These are phyloP conservation scores for Pichia sp. DNA, from an alignment of 1,139 yeast genomes.

Conservation along the genomic window DNA sequence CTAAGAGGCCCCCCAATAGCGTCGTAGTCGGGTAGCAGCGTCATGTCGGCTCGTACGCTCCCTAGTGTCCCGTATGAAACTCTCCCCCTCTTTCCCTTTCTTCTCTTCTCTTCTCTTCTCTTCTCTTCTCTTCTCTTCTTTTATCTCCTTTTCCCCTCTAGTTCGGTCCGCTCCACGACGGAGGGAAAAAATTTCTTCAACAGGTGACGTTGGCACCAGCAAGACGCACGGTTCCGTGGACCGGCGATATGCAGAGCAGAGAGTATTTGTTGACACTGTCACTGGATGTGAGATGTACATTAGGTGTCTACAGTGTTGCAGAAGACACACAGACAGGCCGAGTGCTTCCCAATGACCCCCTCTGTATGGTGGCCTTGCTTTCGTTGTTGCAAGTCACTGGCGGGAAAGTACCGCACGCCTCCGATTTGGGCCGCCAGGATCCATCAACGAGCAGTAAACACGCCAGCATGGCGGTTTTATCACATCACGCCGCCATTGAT, in stretches of 20 bases:
- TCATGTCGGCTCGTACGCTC: too few species aligned
- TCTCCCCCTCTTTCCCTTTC: too few species aligned
- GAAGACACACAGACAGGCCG: conserved; percentile 10
- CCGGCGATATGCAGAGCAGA: not conserved
- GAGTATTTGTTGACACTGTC: not conserved
- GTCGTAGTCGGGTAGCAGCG: not conserved
- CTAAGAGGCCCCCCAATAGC: not conserved
- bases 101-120: too few species aligned
- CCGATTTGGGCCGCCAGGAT: too few species aligned
- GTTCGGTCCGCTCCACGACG: too few species aligned
- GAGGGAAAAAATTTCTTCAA: too few species aligned
- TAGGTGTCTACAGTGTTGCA: conserved; percentile 36
- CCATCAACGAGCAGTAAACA: too few species aligned
- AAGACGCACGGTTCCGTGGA: not conserved
- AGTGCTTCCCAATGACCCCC: conserved; percentile 37
- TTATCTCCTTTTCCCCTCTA: too few species aligned
- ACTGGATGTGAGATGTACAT: conserved; percentile 12
- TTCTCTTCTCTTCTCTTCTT: too few species aligned
- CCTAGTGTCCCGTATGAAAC: too few species aligned
- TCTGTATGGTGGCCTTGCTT: conserved; percentile 25
- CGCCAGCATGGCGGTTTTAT: conserved; percentile 25
- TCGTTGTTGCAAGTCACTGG: not conserved
- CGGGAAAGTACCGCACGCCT: not conserved
- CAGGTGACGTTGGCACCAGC: too few species aligned
- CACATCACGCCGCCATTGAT: conserved; percentile 35